A percentile compares a stretch with the other conserved stretches of the same genome.
phyloP scores from a whole-genome alignment of 257 asterid genomes.

The Primulina eburnea region DNA sequence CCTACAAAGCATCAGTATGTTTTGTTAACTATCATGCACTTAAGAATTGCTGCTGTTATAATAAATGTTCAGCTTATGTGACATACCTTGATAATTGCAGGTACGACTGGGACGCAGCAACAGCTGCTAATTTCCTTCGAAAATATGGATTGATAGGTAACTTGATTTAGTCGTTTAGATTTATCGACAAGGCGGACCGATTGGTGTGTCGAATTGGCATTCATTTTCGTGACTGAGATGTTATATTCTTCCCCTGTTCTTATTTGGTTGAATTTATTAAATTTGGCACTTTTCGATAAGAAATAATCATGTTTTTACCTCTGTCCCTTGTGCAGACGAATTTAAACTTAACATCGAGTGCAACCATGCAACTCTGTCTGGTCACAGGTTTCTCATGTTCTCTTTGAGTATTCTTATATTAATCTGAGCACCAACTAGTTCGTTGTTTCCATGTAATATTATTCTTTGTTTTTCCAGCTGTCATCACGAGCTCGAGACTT shows the following conservation, averaged over 20 bases:
- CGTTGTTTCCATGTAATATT: neutral
- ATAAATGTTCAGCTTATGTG: constrained; percentile 13
- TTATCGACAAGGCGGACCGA: neutral
- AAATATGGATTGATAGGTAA: constrained; percentile 84
- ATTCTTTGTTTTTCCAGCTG: constrained; percentile 44
- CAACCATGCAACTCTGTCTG: constrained; percentile 96
- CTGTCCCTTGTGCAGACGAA: constrained; percentile 52
- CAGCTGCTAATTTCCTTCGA: constrained; percentile 88
- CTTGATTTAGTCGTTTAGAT: neutral
- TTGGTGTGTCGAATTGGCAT: neutral
- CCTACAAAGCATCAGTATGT: constrained; percentile 95
- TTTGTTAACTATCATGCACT: constrained; percentile 1
- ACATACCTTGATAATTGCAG: constrained; percentile 34
- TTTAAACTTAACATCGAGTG: constrained; percentile 94
- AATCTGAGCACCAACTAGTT: neutral
- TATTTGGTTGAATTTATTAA: neutral
- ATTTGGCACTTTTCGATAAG: neutral
- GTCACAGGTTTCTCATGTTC: constrained; percentile 73
- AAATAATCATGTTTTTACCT: neutral
- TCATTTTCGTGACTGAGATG: neutral
- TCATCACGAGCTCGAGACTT: constrained; percentile 93
- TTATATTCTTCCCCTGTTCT: neutral
- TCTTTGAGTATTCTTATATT: neutral
- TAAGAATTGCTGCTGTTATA: neutral
- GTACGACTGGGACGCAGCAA: constrained; percentile 99